Conservation (phyloP, 176 grass and related monocot genomes). For the Olyra latifolia region DNA sequence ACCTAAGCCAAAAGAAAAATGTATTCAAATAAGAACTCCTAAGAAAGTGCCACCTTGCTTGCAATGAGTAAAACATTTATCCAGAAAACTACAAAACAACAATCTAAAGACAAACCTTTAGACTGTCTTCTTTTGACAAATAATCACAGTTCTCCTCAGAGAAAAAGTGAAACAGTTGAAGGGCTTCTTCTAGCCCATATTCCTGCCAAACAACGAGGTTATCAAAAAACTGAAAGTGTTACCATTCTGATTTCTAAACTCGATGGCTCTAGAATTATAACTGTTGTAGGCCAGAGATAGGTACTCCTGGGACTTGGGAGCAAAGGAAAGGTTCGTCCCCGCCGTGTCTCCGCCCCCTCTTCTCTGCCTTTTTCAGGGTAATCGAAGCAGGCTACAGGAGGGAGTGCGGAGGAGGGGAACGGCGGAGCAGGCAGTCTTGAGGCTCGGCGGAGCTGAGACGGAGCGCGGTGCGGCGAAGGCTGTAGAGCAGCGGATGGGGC, state of each 20-base stretch:
- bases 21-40: neutral
- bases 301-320: too few species aligned
- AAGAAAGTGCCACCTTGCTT: conserved; percentile 1
- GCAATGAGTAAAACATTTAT: neutral
- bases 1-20: neutral
- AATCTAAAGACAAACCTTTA: conserved; percentile 33
- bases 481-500: too few species aligned
- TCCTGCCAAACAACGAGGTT: conserved; percentile 47
- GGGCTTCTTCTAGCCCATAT: conserved; percentile 66
- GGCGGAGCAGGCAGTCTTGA: too few species aligned
- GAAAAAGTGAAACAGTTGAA: conserved; percentile 75
- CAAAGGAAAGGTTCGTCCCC: too few species aligned
- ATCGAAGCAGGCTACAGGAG: too few species aligned
- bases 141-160: conserved; percentile 62
- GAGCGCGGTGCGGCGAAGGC: too few species aligned
- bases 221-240: conserved; percentile 26
- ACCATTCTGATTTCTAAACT: neutral
- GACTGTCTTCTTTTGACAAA: conserved; percentile 38
- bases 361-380: too few species aligned
- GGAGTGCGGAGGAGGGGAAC: too few species aligned
- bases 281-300: too few species aligned
- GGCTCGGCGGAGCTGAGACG: too few species aligned
- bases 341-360: too few species aligned
- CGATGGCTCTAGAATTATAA: neutral
- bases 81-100: neutral